Evolutionary conservation across 2,329 filamentous ascomycete species (phyloP).

Genomic region (Aspergillus sp.): DNA sequence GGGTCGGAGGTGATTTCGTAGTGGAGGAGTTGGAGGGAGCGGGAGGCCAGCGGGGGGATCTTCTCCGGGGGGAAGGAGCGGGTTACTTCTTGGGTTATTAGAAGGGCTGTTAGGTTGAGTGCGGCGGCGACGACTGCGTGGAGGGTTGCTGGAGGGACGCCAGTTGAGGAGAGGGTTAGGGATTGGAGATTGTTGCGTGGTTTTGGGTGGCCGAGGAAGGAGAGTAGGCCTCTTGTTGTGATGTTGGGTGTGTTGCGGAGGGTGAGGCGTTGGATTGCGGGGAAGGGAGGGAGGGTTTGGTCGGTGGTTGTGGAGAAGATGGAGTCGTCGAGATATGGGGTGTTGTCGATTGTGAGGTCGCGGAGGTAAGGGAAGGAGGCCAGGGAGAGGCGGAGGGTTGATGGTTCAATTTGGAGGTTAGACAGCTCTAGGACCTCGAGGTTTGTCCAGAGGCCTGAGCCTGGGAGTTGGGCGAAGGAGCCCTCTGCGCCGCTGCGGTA

Average conservation of each 20-base stretch:
- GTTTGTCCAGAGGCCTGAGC: constrained; percentile 49
- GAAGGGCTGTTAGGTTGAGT: constrained; percentile 47
- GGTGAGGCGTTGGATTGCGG: constrained; percentile 70
- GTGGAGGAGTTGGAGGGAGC: constrained; percentile 69
- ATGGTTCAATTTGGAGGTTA: constrained; percentile 37
- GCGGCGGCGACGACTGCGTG: constrained; percentile 44
- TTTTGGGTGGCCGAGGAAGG: constrained; percentile 64
- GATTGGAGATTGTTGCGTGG: constrained; percentile 63
- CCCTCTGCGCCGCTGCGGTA: constrained; percentile 77
- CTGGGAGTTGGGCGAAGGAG: constrained; percentile 68
- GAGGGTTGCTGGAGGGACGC: constrained; percentile 52
- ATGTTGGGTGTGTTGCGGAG: constrained; percentile 70
- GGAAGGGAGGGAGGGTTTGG: constrained; percentile 68
- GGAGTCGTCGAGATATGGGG: constrained; percentile 71
- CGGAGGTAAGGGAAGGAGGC: constrained; percentile 65
- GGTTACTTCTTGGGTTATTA: constrained; percentile 57
- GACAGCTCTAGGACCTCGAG: constrained; percentile 44
- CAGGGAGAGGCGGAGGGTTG: constrained; percentile 66
- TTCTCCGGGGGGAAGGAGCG: constrained; percentile 56
- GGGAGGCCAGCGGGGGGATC: constrained; percentile 66
- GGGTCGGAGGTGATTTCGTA: constrained; percentile 71
- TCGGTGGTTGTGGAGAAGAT: constrained; percentile 62
- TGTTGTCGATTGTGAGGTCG: constrained; percentile 72
- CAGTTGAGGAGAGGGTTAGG: constrained; percentile 70
- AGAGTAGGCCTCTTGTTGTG: constrained; percentile 68